Evolutionary conservation across 768 basidiomycete species (phyloP).

Genomic region (Lyophyllum decastes): DNA sequence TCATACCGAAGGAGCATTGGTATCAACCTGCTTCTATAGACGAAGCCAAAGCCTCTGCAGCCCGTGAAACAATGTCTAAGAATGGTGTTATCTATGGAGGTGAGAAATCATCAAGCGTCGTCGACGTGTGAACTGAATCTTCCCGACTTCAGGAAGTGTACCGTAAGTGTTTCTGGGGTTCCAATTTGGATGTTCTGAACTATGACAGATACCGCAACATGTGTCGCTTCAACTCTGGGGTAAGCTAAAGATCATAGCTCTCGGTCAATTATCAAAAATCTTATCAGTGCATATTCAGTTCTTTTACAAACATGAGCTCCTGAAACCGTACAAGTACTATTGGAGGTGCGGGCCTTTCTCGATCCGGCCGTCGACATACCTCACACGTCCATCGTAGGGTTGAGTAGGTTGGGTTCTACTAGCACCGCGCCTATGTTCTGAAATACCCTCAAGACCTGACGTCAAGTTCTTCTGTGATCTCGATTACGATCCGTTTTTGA

Average conservation of each 20-base stretch:
- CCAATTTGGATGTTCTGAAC: background rate
- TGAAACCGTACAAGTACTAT: conserved; percentile 83
- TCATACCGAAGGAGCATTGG: conserved; percentile 83
- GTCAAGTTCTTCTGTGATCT: conserved; percentile 88
- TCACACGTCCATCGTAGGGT: conserved; percentile 31
- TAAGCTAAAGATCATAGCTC: conserved; percentile 36
- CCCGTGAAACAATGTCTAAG: conserved; percentile 71
- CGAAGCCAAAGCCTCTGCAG: conserved; percentile 63
- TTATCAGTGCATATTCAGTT: conserved; percentile 45
- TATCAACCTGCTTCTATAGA: conserved; percentile 81
- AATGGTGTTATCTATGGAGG: conserved; percentile 70
- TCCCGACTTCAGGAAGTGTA: conserved; percentile 60
- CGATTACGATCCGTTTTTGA: conserved; percentile 83
- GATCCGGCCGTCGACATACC: background rate
- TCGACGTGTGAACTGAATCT: conserved; percentile 2
- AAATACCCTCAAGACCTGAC: conserved; percentile 56
- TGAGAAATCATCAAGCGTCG: conserved; percentile 23
- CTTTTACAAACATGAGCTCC: conserved; percentile 83
- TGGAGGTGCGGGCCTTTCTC: conserved; percentile 52
- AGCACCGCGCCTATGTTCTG: background rate
- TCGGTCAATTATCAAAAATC: background rate
- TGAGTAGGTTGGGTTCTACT: conserved; percentile 36
- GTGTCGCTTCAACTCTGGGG: conserved; percentile 96
- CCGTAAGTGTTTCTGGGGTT: conserved; percentile 46
- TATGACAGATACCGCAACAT: conserved; percentile 80